Percentiles rank a stretch among this genome's conserved stretches.
Evolutionary conservation across 345 rosid species (phyloP).

Genomic region (Eucalyptus marginata): DNA sequence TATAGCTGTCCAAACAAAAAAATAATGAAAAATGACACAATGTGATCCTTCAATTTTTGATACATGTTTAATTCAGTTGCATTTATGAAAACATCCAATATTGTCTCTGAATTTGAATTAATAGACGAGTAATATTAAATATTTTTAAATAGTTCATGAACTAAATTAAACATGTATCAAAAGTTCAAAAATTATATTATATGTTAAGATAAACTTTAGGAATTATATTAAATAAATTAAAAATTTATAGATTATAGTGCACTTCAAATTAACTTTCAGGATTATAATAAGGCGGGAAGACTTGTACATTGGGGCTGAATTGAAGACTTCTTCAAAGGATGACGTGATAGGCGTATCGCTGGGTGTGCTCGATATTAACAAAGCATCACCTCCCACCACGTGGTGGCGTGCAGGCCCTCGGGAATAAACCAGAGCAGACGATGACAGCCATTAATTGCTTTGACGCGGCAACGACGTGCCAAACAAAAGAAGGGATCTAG

Average conservation of each 20-base stretch:
- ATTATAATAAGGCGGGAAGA: neutral
- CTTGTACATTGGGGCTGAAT: neutral
- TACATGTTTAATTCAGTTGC: too few species aligned
- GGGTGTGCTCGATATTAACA: neutral
- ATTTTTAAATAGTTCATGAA: too few species aligned
- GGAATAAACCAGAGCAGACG: too few species aligned
- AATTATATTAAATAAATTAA: too few species aligned
- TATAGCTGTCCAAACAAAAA: neutral
- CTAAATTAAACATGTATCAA: fast-evolving
- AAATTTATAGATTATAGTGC: too few species aligned
- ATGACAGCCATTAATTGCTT: too few species aligned
- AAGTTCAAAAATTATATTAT: fast-evolving
- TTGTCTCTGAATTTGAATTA: too few species aligned
- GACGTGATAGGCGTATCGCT: neutral
- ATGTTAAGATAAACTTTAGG: fast-evolving
- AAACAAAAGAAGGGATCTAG: neutral
- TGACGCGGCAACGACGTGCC: neutral
- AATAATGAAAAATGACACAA: neutral
- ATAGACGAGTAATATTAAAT: too few species aligned
- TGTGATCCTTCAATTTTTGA: neutral
- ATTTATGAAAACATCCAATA: too few species aligned
- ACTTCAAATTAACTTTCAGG: neutral
- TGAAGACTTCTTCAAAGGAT: neutral
- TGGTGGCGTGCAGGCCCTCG: too few species aligned
- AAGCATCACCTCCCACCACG: neutral